Evolutionary conservation across 768 basidiomycete species (phyloP).

Genomic region (Gloeostereum incarnatum): DNA sequence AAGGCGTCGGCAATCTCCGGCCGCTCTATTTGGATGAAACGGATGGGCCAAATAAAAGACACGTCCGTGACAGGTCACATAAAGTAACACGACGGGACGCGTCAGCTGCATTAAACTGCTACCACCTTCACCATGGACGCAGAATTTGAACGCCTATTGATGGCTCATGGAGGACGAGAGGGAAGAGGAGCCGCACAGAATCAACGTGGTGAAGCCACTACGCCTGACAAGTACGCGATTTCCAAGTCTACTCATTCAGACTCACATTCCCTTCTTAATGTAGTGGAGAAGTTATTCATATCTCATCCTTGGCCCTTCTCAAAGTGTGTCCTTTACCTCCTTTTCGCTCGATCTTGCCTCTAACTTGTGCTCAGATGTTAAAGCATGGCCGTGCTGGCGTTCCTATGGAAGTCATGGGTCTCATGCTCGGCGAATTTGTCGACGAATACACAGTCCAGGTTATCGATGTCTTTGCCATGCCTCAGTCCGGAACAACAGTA

Average conservation of each 20-base stretch:
- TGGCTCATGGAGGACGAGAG: constrained; percentile 29
- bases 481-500: constrained; percentile 94
- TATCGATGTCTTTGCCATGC: constrained; percentile 98
- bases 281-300: constrained; percentile 93
- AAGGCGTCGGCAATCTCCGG: constrained; percentile 7
- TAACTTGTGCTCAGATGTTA: constrained; percentile 63
- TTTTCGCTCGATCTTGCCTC: neutral
- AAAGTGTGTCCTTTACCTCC: constrained; percentile 49
- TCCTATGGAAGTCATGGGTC: constrained; percentile 99
- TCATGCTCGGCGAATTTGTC: constrained; percentile 96
- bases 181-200: constrained; percentile 30
- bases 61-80: constrained; percentile 6
- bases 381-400: constrained; percentile 99
- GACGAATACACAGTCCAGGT: constrained; percentile 95
- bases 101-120: constrained; percentile 24
- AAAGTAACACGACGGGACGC: constrained; percentile 22
- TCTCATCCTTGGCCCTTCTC: constrained; percentile 91
- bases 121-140: constrained; percentile 30
- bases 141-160: constrained; percentile 38
- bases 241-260: constrained; percentile 5
- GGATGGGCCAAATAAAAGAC: constrained; percentile 12
- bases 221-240: constrained; percentile 66
- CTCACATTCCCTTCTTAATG: constrained; percentile 8
- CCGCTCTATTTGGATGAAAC: constrained; percentile 20
- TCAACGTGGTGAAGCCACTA: constrained; percentile 34